phyloP scores from a whole-genome alignment of 129 eudicot species.

The Centrapalus pauciflorus region DNA sequence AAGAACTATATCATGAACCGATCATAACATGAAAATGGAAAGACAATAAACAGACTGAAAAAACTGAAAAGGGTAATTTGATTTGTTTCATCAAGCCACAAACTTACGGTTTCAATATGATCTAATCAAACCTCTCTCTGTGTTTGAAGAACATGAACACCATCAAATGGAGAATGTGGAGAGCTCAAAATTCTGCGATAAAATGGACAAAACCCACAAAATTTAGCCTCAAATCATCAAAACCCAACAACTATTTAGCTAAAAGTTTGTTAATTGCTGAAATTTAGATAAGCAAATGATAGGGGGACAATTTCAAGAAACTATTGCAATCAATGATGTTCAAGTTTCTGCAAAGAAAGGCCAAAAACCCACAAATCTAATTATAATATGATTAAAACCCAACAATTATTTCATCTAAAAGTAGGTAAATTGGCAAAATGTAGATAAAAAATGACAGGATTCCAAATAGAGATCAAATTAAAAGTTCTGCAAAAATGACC shows the following conservation, averaged over 20 bases:
- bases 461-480: too few relatives aligned
- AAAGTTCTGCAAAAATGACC: not conserved
- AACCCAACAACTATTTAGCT: not conserved
- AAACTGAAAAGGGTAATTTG: not conserved
- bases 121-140: not conserved
- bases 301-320: not conserved
- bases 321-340: constrained; percentile 3
- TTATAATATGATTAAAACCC: not conserved
- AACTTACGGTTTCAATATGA: constrained; percentile 10
- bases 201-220: not conserved
- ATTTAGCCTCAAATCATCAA: not conserved
- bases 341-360: not conserved
- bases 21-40: not conserved
- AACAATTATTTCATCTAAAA: not conserved
- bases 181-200: constrained; percentile 4
- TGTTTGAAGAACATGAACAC: constrained; percentile 4
- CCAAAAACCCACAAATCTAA: not conserved
- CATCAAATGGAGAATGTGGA: constrained; percentile 14
- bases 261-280: constrained; percentile 16
- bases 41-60: not conserved
- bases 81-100: not conserved
- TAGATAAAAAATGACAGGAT: too few relatives aligned
- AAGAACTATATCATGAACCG: not conserved
- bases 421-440: not conserved
- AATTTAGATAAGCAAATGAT: not conserved